These are phyloP conservation scores for Apiospora aurea DNA, from an alignment of 2,329 filamentous ascomycete genomes.

Conservation along the genomic window DNA sequence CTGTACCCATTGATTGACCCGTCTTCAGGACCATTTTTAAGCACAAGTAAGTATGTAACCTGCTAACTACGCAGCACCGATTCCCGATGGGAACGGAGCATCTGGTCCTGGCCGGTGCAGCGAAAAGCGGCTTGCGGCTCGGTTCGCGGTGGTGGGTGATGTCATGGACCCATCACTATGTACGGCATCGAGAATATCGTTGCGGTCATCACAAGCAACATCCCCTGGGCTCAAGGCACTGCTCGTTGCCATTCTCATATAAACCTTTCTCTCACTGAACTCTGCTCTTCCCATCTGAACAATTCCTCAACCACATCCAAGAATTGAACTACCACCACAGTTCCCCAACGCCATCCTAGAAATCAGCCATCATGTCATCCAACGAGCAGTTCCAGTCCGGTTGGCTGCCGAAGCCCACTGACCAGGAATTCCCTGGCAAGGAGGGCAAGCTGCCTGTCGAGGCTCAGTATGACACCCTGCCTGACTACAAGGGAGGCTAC, in stretches of 20 bases:
- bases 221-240: neutral
- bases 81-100: constrained; percentile 9
- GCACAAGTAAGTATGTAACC: neutral
- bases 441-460: constrained; percentile 58
- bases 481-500: constrained; percentile 70
- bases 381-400: constrained; percentile 17
- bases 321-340: neutral
- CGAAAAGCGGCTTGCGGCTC: constrained; percentile 19
- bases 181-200: constrained; percentile 20
- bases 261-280: neutral
- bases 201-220: neutral
- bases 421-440: constrained; percentile 52
- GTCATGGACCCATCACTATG: constrained; percentile 24
- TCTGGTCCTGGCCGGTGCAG: constrained; percentile 6
- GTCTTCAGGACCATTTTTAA: neutral
- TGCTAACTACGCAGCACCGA: neutral
- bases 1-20: neutral
- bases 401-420: constrained; percentile 42
- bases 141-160: neutral
- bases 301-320: neutral
- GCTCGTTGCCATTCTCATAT: neutral
- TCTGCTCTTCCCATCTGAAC: neutral
- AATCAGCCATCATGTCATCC: constrained; percentile 13
- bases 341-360: neutral
- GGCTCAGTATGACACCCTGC: constrained; percentile 70